A percentile compares a stretch with the other conserved stretches of the same genome.
Conservation (phyloP, 2,329 filamentous ascomycete species). For the Diplodia seriata region DNA sequence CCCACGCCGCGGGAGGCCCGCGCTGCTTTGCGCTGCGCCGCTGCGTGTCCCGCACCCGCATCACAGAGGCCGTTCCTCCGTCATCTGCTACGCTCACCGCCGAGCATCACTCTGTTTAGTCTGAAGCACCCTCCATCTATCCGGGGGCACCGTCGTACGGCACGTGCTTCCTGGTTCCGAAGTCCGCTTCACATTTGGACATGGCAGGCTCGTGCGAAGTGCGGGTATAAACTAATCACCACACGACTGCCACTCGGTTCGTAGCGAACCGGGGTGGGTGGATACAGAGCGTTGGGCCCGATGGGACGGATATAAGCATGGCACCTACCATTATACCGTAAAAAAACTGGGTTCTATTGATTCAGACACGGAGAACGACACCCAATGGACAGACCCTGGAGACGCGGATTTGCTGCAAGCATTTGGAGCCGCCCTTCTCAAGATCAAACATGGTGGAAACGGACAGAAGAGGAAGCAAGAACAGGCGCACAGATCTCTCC, state of each 20-base stretch:
- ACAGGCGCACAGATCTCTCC: neutral
- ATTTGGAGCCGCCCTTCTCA: neutral
- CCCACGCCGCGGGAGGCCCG: neutral
- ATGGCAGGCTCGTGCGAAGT: slow-evolving; percentile 12
- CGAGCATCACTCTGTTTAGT: slow-evolving; percentile 25
- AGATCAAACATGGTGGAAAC: neutral
- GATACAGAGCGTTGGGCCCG: neutral
- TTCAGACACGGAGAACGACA: slow-evolving; percentile 6
- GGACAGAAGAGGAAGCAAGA: neutral
- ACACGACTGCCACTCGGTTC: slow-evolving; percentile 15
- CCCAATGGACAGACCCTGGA: slow-evolving; percentile 10
- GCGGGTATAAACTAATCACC: slow-evolving; percentile 9
- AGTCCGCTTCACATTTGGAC: neutral
- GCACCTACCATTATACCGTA: slow-evolving; percentile 4
- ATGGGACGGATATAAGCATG: slow-evolving; percentile 1
- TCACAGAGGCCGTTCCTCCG: slow-evolving; percentile 12
- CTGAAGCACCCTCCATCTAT: neutral
- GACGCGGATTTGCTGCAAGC: neutral
- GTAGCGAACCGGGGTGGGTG: slow-evolving; percentile 6
- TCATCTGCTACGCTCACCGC: slow-evolving; percentile 21
- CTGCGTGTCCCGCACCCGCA: neutral
- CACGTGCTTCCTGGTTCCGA: slow-evolving; percentile 15
- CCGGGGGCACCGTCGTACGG: neutral
- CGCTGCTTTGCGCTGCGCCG: neutral
- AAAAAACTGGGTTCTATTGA: slow-evolving; percentile 4